Evolutionary conservation across 805 yeast species (phyloP).

Genomic region (Candida awuae): DNA sequence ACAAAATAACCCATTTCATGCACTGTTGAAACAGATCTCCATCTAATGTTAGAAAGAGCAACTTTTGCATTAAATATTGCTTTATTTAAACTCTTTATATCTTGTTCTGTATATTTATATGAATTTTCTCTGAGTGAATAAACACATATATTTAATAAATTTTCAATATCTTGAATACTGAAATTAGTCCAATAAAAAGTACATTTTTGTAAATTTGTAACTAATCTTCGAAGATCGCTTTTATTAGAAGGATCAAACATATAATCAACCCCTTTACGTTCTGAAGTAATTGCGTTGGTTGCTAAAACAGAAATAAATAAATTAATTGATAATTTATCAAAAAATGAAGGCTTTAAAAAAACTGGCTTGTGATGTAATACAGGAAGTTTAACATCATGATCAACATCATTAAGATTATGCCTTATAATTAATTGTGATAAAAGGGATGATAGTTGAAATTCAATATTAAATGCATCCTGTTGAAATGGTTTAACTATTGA

Average conservation of each 20-base stretch:
- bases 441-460: conserved; percentile 33
- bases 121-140: conserved; percentile 32
- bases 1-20: conserved; percentile 63
- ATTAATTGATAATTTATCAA: conserved; percentile 54
- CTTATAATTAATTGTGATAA: conserved; percentile 45
- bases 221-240: conserved; percentile 44
- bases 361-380: conserved; percentile 51
- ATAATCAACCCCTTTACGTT: conserved; percentile 56
- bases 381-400: conserved; percentile 48
- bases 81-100: conserved; percentile 33
- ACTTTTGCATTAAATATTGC: conserved; percentile 38
- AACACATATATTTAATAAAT: conserved; percentile 41
- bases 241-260: conserved; percentile 61
- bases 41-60: conserved; percentile 45
- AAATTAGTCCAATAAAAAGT: conserved; percentile 76
- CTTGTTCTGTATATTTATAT: conserved; percentile 30
- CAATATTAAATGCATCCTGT: conserved; percentile 33
- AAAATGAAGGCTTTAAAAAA: conserved; percentile 52
- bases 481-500: conserved; percentile 42
- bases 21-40: conserved; percentile 49
- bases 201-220: conserved; percentile 55
- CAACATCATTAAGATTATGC: conserved; percentile 48
- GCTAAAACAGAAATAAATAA: conserved; percentile 61
- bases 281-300: conserved; percentile 67
- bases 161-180: conserved; percentile 47